phyloP scores from a whole-genome alignment of 2,329 filamentous ascomycete genomes.

The Clarireedia hainanense region DNA sequence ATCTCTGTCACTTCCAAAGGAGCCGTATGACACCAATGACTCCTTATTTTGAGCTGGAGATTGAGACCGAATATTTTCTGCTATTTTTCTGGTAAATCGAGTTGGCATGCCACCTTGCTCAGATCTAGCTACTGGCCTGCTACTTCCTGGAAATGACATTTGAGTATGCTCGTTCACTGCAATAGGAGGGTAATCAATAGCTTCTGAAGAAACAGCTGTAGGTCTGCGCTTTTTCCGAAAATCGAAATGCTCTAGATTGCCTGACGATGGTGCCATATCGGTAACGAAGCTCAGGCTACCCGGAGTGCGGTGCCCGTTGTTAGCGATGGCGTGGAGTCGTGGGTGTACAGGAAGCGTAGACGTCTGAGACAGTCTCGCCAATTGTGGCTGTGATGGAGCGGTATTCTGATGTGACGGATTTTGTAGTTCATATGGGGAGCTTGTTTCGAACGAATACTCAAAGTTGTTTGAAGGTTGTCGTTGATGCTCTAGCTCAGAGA shows the following conservation, averaged over 20 bases:
- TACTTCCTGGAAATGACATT: neutral
- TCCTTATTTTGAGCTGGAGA: neutral
- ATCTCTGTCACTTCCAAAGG: neutral
- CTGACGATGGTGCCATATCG: slow-evolving; percentile 25
- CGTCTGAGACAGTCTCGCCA: neutral
- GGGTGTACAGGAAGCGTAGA: neutral
- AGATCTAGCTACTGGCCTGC: neutral
- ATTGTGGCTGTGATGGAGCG: neutral
- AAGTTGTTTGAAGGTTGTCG: neutral
- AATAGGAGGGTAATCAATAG: neutral
- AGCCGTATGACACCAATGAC: neutral
- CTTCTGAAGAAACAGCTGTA: neutral
- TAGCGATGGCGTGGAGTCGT: neutral
- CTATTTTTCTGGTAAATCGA: neutral
- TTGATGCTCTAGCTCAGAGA: neutral
- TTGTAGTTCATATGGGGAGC: neutral
- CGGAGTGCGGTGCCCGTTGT: neutral
- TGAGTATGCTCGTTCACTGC: neutral
- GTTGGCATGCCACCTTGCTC: neutral
- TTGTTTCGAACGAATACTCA: neutral
- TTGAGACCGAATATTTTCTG: neutral
- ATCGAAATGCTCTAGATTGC: slow-evolving; percentile 25
- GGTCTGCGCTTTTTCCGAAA: slow-evolving; percentile 20
- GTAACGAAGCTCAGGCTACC: slow-evolving; percentile 24
- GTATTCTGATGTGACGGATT: neutral